phyloP scores from a whole-genome alignment of 345 rosid species.

The Linum tenue region DNA sequence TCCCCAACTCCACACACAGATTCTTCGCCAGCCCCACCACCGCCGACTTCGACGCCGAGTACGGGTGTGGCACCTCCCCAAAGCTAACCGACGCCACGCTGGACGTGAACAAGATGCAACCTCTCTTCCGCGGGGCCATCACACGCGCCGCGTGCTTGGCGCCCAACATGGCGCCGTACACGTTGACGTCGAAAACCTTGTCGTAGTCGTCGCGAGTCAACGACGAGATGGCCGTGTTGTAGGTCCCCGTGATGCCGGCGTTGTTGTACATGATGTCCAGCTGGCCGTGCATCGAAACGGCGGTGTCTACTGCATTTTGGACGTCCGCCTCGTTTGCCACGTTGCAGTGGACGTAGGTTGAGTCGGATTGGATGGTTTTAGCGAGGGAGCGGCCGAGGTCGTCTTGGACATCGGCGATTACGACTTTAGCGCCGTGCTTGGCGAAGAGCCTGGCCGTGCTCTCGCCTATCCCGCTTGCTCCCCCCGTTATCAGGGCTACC shows the following conservation, averaged over 20 bases:
- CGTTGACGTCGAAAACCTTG: background rate
- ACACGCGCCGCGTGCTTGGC: background rate
- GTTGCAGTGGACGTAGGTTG: background rate
- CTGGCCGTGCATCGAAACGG: background rate
- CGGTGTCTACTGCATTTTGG: background rate
- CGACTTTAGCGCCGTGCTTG: background rate
- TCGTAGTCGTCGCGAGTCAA: background rate
- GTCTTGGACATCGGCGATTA: background rate
- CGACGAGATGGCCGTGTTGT: background rate
- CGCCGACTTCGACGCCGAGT: background rate
- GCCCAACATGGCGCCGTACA: background rate
- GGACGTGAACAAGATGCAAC: background rate
- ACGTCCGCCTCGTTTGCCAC: background rate
- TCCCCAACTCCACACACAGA: background rate
- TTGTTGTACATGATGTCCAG: background rate
- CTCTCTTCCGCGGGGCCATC: background rate
- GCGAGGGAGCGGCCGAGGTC: background rate
- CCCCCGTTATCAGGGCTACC: background rate
- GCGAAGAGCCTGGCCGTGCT: background rate
- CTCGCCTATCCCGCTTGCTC: background rate
- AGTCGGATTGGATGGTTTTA: background rate
- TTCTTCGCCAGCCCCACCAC: background rate
- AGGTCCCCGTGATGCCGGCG: background rate
- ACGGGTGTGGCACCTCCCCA: background rate
- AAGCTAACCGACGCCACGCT: background rate